These are phyloP conservation scores for Platismatia glauca DNA, from an alignment of 495 filamentous ascomycete species.

Conservation along the genomic window DNA sequence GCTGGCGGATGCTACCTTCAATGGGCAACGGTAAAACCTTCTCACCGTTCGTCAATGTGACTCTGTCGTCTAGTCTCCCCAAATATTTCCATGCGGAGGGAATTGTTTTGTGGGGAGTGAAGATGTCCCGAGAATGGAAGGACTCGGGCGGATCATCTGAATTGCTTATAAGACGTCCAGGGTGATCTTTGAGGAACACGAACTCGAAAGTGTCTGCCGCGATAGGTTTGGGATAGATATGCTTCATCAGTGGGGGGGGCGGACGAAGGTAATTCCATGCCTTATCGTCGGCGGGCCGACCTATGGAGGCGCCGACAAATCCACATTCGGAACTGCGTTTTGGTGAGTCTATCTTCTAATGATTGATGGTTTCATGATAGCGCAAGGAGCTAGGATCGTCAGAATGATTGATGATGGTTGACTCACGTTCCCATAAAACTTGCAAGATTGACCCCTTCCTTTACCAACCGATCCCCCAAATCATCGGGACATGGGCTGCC, in stretches of 20 bases:
- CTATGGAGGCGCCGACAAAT: constrained; percentile 40
- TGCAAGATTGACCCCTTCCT: constrained; percentile 39
- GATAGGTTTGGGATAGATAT: constrained; percentile 43
- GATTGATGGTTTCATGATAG: neutral
- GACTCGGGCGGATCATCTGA: constrained; percentile 41
- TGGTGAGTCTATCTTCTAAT: neutral
- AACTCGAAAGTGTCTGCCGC: constrained; percentile 39
- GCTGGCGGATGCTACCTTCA: constrained; percentile 46
- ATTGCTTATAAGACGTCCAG: constrained; percentile 41
- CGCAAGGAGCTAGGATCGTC: neutral
- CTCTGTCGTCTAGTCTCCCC: constrained; percentile 50
- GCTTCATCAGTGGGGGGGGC: constrained; percentile 35
- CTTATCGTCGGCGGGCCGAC: constrained; percentile 36
- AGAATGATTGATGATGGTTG: neutral
- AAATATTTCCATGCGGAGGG: constrained; percentile 55
- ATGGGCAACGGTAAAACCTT: constrained; percentile 56
- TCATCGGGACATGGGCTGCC: constrained; percentile 48
- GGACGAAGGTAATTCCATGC: constrained; percentile 47
- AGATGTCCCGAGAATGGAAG: constrained; percentile 52
- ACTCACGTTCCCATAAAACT: constrained; percentile 46
- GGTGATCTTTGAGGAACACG: constrained; percentile 42
- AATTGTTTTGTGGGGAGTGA: constrained; percentile 50
- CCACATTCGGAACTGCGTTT: constrained; percentile 43
- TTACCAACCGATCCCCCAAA: constrained; percentile 44
- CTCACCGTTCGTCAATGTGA: constrained; percentile 58